Base-by-base conservation (phyloP, 441 rosid species). In the Syzygium syzygioides region DNA sequence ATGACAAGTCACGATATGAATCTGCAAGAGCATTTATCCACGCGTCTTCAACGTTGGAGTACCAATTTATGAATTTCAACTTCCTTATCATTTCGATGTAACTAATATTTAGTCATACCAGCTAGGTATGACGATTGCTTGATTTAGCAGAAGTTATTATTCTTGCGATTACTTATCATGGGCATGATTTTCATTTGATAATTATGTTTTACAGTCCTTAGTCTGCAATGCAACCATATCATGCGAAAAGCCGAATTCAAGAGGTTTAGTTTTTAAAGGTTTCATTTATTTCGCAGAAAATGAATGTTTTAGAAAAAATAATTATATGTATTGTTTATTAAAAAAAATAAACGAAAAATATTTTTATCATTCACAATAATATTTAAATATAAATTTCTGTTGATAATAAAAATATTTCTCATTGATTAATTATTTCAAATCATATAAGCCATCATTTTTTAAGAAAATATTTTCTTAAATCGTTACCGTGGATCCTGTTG, bases 1-100 rank as follows among this genome's bases (percentile, higher is more conserved):
- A 76, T 37, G 83, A 12, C 28, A 3, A 20, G n/a, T 37, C 18
- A 12, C 1, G 0, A 10, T 9, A 19, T 4, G 0, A 76, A 0
- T 0, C 18, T 41, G 20, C 14, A 19, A 34, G 25, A 34, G 48
- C 48, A 34, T 68, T 2, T 23, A 37, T 41, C 0, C 52, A 41
- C 0, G 0, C 20, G 8, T 37, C n/a, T 57, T 19, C 0, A 2
- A 68, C 19, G 26, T 68, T 9, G 48, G 14, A 19, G 10, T 6
- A 37, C 18, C 41, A 37, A 41, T 76, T 76, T 41, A 41, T 76
- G 28, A 37, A 41, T 76, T 37, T 76, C 1, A 23, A 76, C 83
- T 37, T 23, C n/a, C 83, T 23, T 41, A 23, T 41, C 13, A 13
- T 41, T 41, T 23, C 5, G 4, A 76, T 76, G 0, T 41, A 41